Evolutionary conservation across 176 grass and related monocot species (phyloP), one percentile per base, ranked within the genome.

Genomic region (Pontederia paniculata): DNA sequence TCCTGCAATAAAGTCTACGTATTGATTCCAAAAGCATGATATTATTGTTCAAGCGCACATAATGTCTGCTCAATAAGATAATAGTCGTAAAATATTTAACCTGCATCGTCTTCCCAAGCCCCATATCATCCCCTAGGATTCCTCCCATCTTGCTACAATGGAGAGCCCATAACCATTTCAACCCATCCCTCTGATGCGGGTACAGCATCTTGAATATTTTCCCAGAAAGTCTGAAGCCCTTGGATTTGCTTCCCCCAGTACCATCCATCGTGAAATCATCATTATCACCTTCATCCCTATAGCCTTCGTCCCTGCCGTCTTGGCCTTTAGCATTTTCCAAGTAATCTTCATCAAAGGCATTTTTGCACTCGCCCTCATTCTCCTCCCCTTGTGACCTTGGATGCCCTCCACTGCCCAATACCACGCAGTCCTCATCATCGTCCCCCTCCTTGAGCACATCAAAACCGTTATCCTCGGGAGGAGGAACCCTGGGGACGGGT

Each of bases 31-130:
- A 37, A 37, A 37, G 7, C 28, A 37, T 37, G 7, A 37, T 37
- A 37, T 6, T 37, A 37, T 37, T 37, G 7, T 37, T 37, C 9
- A 53, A 9, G 10, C 9, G 10, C 9, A 3, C 4, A 21, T 18
- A 44, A 31, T 48, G 23, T 3, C 47, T 17, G 4, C 13, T 19
- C 54, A 12, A 69, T 28, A 15, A 48, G 21, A 48, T n/a, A 48
- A 18, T 57, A 42, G 52, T 61, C 6, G 52, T 43, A 17, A 41
- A 2, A 42, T 10, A 14, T 2, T 49, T 9, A 44, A 84, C 91
- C 91, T 90, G 86, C 91, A 90, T 84, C 10, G 86, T 97, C 83
- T 97, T 97, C 58, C 91, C 91, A 20, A 97, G 80, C 0, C 91
- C 91, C 91, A 97, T 97, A 55, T 97, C 91, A 72, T 97, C 91